Evolutionary conservation across 2,329 filamentous ascomycete genomes (phyloP).

Genomic region (Aureobasidium vineae): DNA sequence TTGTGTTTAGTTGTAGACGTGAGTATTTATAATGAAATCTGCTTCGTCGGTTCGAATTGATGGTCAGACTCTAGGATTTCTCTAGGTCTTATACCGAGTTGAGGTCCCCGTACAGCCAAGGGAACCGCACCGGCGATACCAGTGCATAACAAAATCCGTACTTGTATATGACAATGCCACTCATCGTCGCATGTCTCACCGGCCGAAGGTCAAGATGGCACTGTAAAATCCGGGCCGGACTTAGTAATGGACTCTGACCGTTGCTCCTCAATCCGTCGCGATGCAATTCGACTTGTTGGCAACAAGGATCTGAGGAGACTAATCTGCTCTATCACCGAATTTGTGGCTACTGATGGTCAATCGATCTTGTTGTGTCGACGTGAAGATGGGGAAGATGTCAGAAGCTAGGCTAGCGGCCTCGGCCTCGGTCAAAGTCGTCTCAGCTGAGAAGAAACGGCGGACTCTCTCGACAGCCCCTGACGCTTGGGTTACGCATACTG

Average conservation of each 20-base stretch:
- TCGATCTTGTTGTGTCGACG: background rate
- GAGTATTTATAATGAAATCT: too few species aligned
- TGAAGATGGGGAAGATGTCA: background rate
- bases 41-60: background rate
- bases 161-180: background rate
- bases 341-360: background rate
- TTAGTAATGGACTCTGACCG: background rate
- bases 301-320: background rate
- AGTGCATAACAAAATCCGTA: background rate
- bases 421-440: background rate
- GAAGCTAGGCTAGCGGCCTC: background rate
- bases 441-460: constrained; percentile 8
- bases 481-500: background rate
- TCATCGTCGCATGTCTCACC: background rate
- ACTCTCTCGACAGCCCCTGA: constrained; percentile 9
- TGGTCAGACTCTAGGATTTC: background rate
- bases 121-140: background rate
- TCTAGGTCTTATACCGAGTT: background rate
- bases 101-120: background rate
- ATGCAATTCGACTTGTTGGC: background rate
- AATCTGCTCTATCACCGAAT: background rate
- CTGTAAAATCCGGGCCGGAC: background rate
- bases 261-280: background rate
- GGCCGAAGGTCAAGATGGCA: background rate
- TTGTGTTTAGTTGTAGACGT: background rate